Percentiles rank a stretch among this genome's conserved stretches.
These are phyloP conservation scores for Fusarium udum DNA, from an alignment of 2,329 filamentous ascomycete genomes.

Conservation along the genomic window DNA sequence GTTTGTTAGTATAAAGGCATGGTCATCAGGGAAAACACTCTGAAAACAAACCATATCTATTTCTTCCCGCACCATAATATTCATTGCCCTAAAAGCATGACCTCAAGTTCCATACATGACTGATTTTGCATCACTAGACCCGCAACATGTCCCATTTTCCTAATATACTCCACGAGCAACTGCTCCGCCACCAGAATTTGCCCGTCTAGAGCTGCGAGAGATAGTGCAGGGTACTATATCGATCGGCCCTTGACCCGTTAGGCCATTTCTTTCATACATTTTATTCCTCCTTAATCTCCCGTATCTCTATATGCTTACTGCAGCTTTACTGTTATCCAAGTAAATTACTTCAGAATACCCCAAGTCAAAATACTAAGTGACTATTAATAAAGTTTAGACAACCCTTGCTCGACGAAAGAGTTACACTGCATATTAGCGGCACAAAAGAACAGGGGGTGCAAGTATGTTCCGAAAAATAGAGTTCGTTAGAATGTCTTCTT, in stretches of 20 bases:
- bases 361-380: rapidly evolving
- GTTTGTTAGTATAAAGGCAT: neutral
- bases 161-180: neutral
- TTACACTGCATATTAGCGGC: rapidly evolving
- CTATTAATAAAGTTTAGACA: rapidly evolving
- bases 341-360: rapidly evolving
- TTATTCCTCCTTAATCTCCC: rapidly evolving
- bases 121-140: neutral
- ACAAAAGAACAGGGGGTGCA: neutral
- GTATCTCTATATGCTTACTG: rapidly evolving
- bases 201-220: neutral
- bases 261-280: neutral
- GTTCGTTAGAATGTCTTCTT: neutral
- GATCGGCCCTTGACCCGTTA: neutral
- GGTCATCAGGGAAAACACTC: neutral
- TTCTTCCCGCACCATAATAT: too few relatives aligned
- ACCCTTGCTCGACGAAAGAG: rapidly evolving
- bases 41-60: neutral
- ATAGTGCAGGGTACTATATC: neutral
- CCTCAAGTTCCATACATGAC: neutral
- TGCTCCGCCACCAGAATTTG: neutral
- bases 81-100: neutral
- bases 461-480: neutral
- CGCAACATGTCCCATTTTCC: neutral
- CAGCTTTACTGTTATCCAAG: rapidly evolving